Evolutionary conservation across 139 green algal species (phyloP), one percentile per base, ranked within the genome.

Genomic region (Dunaliella primolecta): DNA sequence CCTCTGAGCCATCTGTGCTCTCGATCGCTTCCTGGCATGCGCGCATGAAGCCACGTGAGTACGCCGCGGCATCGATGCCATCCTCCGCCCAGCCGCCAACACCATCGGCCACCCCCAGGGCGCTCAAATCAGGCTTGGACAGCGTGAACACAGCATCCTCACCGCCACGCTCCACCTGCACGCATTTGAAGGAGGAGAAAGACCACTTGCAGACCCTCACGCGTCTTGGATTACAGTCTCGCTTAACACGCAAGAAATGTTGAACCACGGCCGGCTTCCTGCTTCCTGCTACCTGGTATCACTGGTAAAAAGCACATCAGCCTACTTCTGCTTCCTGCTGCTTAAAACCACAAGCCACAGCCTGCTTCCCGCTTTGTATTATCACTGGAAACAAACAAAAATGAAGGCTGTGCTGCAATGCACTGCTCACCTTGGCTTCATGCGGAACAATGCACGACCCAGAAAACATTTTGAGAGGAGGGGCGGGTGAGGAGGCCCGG

Each of bases 41-140:
- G 74, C 46, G 32, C 71, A 57, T 32, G 87, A 96, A 93, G 24
- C 76, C 75, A 23, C 90, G 83, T 3, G 93, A 87, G 86, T 97
- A 98, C 7, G 90, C 83, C 25, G 91, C 89, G 2, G 95, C 87
- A 86, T 98, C 91, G 0, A 98, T 85, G 3, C 93, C 92, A 20
- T 95, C 90, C 32, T 89, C 81, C 23, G 89, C 88, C 96, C 96
- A 98, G 55, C 93, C 91, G 38, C 96, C 93, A 57, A 98, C 96
- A 23, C 96, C 96, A 87, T 98, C 96, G 20, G 95, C 95, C 25
- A 98, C 92, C n/a, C 94, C 96, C n/a, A 97, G 75, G 0, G 89
- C 91, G 0, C 85, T 86, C 27, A 36, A 27, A 27, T 29, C 55
- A 1, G 32, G 57, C 36, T 74, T 37, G 23, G 33, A 30, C 84